Evolutionary conservation across 73 alveolate species (phyloP), one percentile per base, ranked within the genome.

Genomic region (Uronychia binucleata): DNA sequence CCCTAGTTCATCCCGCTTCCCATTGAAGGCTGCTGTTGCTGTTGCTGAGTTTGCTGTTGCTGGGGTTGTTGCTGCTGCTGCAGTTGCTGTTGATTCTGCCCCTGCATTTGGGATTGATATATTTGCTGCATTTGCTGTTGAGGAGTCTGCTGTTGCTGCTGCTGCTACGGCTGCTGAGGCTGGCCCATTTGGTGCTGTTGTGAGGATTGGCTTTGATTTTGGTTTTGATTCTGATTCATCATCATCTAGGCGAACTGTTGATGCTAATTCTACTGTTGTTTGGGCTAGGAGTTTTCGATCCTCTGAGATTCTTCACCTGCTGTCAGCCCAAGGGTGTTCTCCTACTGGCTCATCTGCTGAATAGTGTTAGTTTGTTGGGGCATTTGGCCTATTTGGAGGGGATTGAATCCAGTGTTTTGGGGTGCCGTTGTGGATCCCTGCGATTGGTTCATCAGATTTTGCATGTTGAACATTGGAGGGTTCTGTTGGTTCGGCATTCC

Each of bases 171-270:
- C 27, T 78, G 32, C 27, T 29, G 75, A 78, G 84, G 84, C 30
- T 78, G 84, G 26, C 59, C 31, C 57, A 34, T 75, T 30, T 75
- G 81, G 26, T 75, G 81, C 34, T 28, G 29, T 29, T 75, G 81
- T 57, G 29, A 1, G 31, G 30, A 1, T 31, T 75, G 81, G 25
- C 58, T 25, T 75, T 26, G 34, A 29, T 29, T 34, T 34, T 29
- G 34, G 58, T 28, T 31, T 75, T 75, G 81, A 25, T 30, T 30
- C 29, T 28, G 58, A 29, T 34, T 75, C n/a, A n/a, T n/a, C n/a
- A n/a, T n/a, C n/a, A n/a, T n/a, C n/a, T n/a, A n/a, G n/a, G n/a
- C n/a, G n/a, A n/a, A n/a, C 81, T 75, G 29, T 31, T 31, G 19
- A 28, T 75, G 57, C 1, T 75, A 25, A 29, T 31, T 29, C 29